phyloP scores from a whole-genome alignment of 2,329 filamentous ascomycete genomes.

The Coniochaeta hoffmannii region DNA sequence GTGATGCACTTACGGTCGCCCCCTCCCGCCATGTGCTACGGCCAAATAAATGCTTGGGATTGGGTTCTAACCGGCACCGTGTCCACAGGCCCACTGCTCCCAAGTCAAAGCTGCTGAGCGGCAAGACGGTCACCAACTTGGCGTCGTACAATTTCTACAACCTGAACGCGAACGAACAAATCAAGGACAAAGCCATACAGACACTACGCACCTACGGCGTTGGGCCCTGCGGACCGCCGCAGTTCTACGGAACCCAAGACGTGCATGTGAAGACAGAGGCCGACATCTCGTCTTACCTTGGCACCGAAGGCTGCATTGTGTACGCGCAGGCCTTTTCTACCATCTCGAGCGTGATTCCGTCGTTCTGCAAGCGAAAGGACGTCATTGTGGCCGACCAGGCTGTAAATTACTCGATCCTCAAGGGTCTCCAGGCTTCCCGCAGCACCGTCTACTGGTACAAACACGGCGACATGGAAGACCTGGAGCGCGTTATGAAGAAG shows the following conservation, averaged over 20 bases:
- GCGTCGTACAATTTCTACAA: conserved; percentile 98
- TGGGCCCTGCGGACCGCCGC: conserved; percentile 90
- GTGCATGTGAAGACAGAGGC: conserved; percentile 96
- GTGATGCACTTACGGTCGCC: neutral
- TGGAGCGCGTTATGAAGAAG: conserved; percentile 77
- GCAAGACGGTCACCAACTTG: conserved; percentile 86
- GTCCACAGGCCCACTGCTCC: conserved; percentile 70
- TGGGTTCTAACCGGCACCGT: conserved; percentile 1
- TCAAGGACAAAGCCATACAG: conserved; percentile 92
- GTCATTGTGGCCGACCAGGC: conserved; percentile 93
- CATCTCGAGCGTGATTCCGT: conserved; percentile 92
- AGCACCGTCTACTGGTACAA: conserved; percentile 92
- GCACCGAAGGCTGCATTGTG: conserved; percentile 82
- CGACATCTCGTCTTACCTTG: conserved; percentile 85
- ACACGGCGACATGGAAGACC: conserved; percentile 91
- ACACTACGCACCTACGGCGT: conserved; percentile 93
- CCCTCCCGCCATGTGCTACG: neutral
- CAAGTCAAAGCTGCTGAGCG: conserved; percentile 80
- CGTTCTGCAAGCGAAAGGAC: conserved; percentile 94
- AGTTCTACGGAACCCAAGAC: conserved; percentile 97
- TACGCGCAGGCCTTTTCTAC: conserved; percentile 96
- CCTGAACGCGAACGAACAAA: conserved; percentile 82
- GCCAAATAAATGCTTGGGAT: neutral
- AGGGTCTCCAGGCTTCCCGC: conserved; percentile 86
- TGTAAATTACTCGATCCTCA: conserved; percentile 88